Base-by-base conservation (phyloP, 441 rosid genomes). In the Pelargonium citronellum region DNA sequence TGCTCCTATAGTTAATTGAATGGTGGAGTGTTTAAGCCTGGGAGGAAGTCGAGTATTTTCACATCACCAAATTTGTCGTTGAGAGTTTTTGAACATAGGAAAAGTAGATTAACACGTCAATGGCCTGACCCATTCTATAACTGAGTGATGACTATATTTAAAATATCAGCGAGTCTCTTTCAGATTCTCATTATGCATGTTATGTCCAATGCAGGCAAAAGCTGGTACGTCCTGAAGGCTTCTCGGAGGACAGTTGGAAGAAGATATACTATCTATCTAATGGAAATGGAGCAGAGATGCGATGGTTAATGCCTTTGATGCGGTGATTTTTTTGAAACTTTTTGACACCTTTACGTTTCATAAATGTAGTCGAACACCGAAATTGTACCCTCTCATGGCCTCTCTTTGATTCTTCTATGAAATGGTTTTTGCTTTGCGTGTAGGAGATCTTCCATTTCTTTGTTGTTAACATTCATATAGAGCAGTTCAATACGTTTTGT, bases 261-360 rank as follows among this genome's bases (percentile, higher is more conserved):
- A 95, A 86, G 60, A 79, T 85, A 53, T 95, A 84, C 73, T 89
- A 86, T 80, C 69, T 95, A 69, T 81, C 95, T n/a, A 89, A 91
- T 41, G 98, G 99, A 70, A 95, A 95, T 75, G 98, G 98, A 77
- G 81, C 87, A 49, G 99, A 95, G 80, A 88, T 95, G 89, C 86
- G 99, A 79, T 77, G 80, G 78, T 81, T 91, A 73, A 80, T 78
- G 75, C 92, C 96, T 62, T 69, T 95, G 71, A 90, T 92, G 89
- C 89, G 75, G 70, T 88, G 82, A 88, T 41, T 1, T 10, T 9
- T 7, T n/a, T 2, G 7, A 30, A 13, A 62, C 17, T 2, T 1
- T 34, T 61, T 64, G 24, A 64, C 46, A 7, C 13, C 10, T 64
- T 64, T 64, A 12, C 43, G 37, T 64, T 34, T 34, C 13, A 27